phyloP scores from a whole-genome alignment of 2,329 filamentous ascomycete species.

The Emergomyces pasteurianus region DNA sequence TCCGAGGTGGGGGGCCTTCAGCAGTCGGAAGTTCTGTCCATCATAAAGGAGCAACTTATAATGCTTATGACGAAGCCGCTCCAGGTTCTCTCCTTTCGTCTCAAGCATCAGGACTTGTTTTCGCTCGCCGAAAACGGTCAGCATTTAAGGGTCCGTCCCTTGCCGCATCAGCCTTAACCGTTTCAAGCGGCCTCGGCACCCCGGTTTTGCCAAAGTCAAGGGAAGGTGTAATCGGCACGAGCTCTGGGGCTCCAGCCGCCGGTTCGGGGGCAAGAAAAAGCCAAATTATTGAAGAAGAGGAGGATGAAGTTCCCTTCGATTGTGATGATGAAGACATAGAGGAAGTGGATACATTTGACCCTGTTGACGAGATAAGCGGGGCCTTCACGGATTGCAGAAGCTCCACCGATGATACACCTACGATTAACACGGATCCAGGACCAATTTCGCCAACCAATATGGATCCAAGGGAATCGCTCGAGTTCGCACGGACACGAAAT shows the following conservation, averaged over 20 bases:
- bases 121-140: constrained; percentile 34
- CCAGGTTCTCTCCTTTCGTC: constrained; percentile 27
- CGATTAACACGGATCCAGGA: constrained; percentile 1
- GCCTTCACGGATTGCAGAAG: constrained; percentile 11
- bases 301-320: constrained; percentile 18
- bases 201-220: constrained; percentile 21
- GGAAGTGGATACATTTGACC: constrained; percentile 31
- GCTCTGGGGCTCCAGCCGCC: constrained; percentile 8
- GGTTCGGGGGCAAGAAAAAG: constrained; percentile 26
- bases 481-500: background rate
- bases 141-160: constrained; percentile 36
- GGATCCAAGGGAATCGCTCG: background rate
- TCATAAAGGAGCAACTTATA: constrained; percentile 18
- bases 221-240: constrained; percentile 18
- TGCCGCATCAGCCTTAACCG: constrained; percentile 26
- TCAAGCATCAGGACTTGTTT: constrained; percentile 32
- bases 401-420: constrained; percentile 13
- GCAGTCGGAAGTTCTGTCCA: constrained; percentile 13
- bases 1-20: constrained; percentile 39
- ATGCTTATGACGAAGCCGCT: constrained; percentile 27
- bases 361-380: constrained; percentile 16
- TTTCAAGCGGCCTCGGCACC: constrained; percentile 20
- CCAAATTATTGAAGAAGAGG: constrained; percentile 35
- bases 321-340: constrained; percentile 26
- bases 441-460: background rate